Conservation (phyloP, 2,329 filamentous ascomycete species). For the Fusarium poae region DNA sequence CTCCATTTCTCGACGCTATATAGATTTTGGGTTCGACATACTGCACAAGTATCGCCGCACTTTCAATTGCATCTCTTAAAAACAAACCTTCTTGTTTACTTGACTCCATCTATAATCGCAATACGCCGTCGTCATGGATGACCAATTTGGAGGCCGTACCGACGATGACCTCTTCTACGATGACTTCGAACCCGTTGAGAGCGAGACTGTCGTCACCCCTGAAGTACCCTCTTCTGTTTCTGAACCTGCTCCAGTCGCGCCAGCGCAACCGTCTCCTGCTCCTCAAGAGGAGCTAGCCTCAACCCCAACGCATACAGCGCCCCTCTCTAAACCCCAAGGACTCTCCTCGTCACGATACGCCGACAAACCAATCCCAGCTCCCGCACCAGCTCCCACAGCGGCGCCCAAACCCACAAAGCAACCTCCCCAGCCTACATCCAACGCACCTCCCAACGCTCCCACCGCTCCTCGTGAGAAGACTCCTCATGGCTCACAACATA, state of each 20-base stretch:
- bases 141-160: conserved; percentile 71
- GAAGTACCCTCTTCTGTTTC: conserved; percentile 33
- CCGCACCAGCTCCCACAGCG: neutral
- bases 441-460: conserved; percentile 51
- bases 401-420: conserved; percentile 35
- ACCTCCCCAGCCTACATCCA: conserved; percentile 36
- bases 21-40: neutral
- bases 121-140: conserved; percentile 62
- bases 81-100: neutral
- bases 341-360: conserved; percentile 54
- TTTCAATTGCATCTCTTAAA: conserved; percentile 3
- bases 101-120: neutral
- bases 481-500: conserved; percentile 46
- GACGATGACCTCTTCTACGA: conserved; percentile 74
- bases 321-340: conserved; percentile 26
- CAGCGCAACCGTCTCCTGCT: neutral
- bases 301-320: conserved; percentile 31
- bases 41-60: neutral
- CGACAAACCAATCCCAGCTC: conserved; percentile 45
- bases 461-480: conserved; percentile 50
- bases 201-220: conserved; percentile 50
- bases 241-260: conserved; percentile 25
- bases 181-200: conserved; percentile 69
- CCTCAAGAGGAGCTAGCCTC: conserved; percentile 29
- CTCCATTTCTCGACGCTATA: neutral